phyloP scores from a whole-genome alignment of 106 monocot species.

The Apostasia ramifera region DNA sequence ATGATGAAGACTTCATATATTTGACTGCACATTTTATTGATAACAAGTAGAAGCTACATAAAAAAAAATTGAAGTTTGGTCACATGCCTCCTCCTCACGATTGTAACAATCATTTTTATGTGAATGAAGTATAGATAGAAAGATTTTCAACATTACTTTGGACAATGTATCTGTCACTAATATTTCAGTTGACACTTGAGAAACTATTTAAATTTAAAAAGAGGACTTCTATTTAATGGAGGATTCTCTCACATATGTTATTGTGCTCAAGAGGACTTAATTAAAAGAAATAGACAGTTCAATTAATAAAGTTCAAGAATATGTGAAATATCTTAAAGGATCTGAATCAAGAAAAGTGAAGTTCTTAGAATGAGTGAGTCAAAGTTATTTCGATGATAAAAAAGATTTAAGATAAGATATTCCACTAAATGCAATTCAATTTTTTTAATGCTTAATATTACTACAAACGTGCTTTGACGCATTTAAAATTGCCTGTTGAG shows the following conservation, averaged over 20 bases:
- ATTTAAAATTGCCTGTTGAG: background rate
- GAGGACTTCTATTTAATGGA: background rate
- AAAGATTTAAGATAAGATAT: slow-evolving; percentile 9
- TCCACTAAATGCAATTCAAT: slow-evolving; percentile 8
- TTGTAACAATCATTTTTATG: background rate
- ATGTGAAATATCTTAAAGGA: slow-evolving; percentile 1
- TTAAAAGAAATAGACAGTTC: background rate
- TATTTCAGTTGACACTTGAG: background rate
- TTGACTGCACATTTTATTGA: slow-evolving; percentile 4
- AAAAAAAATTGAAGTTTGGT: background rate
- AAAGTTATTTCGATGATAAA: background rate
- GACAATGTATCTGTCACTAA: slow-evolving; percentile 8
- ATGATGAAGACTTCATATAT: slow-evolving; percentile 5
- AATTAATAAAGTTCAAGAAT: background rate
- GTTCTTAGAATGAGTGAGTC: background rate
- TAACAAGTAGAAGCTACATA: background rate
- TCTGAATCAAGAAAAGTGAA: slow-evolving; percentile 5
- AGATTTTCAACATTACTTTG: background rate
- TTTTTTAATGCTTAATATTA: slow-evolving; percentile 8
- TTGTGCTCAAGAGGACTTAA: slow-evolving; percentile 11
- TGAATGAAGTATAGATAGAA: background rate
- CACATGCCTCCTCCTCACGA: too few species aligned
- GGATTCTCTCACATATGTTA: background rate
- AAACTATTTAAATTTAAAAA: background rate
- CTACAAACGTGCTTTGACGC: background rate